Percentiles rank a stretch among this genome's conserved stretches.
Conservation (phyloP, 139 green algal species). For the Tetratostichococcus sp. region DNA sequence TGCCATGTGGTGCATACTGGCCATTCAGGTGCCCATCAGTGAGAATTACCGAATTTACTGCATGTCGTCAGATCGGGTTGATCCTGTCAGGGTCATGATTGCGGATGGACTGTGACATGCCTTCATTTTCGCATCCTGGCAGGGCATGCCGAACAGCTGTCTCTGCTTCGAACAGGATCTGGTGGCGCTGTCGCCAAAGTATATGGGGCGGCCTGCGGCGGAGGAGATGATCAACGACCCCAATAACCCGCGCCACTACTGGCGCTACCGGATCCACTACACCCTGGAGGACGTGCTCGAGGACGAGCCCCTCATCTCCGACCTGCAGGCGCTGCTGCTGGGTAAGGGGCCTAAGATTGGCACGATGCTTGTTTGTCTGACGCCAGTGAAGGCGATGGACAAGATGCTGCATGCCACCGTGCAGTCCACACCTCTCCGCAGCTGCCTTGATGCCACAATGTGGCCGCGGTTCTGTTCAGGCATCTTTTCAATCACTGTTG, state of each 20-base stretch:
- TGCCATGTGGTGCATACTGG: constrained; percentile 80
- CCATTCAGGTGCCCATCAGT: constrained; percentile 62
- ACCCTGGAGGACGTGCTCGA: constrained; percentile 46
- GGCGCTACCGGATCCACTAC: constrained; percentile 64
- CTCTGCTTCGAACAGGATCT: constrained; percentile 44
- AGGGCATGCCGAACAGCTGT: neutral
- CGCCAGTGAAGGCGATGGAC: too few relatives aligned
- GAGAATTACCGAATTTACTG: too few relatives aligned
- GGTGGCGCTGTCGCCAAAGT: constrained; percentile 38
- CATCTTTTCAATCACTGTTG: too few relatives aligned
- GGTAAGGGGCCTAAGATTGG: neutral
- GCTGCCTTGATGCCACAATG: too few relatives aligned
- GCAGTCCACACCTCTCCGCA: too few relatives aligned
- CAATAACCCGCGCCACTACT: constrained; percentile 91
- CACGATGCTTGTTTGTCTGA: too few relatives aligned
- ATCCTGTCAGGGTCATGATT: too few relatives aligned
- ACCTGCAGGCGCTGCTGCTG: constrained; percentile 11
- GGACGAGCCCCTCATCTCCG: constrained; percentile 17
- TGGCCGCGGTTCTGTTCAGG: too few relatives aligned
- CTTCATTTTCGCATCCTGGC: too few relatives aligned
- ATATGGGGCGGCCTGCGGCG: constrained; percentile 41
- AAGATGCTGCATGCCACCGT: too few relatives aligned
- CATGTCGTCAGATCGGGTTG: too few relatives aligned
- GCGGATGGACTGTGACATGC: too few relatives aligned
- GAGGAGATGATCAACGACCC: constrained; percentile 97